Evolutionary conservation across 495 filamentous ascomycete species (phyloP).

Genomic region (Neurospora sp.): DNA sequence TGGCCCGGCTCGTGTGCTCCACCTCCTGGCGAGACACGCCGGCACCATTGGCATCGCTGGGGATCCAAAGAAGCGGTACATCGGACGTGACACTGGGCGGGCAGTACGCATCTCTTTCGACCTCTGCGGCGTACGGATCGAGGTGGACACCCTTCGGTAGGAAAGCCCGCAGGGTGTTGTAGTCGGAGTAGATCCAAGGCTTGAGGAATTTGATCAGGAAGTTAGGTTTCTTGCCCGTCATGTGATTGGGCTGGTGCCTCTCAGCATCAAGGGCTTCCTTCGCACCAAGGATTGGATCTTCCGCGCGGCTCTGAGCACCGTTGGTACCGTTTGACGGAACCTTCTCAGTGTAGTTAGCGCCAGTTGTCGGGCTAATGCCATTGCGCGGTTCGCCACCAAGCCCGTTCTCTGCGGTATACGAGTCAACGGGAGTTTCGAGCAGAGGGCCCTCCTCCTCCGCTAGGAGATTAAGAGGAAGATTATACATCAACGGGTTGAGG

Average conservation of each 20-base stretch:
- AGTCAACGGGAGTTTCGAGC: slow-evolving; percentile 17
- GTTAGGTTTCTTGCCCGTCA: slow-evolving; percentile 27
- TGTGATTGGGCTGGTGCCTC: not conserved
- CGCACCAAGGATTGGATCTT: slow-evolving; percentile 16
- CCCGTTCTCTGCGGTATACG: slow-evolving; percentile 4
- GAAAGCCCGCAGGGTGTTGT: slow-evolving; percentile 58
- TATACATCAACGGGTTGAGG: slow-evolving; percentile 69
- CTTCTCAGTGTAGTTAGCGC: slow-evolving; percentile 18
- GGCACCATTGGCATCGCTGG: slow-evolving; percentile 48
- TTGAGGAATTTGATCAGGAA: slow-evolving; percentile 60
- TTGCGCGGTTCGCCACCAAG: not conserved
- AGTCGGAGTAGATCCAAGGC: slow-evolving; percentile 68
- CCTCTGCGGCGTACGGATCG: slow-evolving; percentile 48
- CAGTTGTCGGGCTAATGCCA: slow-evolving; percentile 11
- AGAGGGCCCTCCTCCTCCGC: slow-evolving; percentile 52
- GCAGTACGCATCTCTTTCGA: slow-evolving; percentile 62
- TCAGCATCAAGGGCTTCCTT: not conserved
- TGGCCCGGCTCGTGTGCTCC: slow-evolving; percentile 55
- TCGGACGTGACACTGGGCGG: slow-evolving; percentile 58
- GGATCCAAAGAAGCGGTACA: slow-evolving; percentile 75
- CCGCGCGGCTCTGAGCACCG: slow-evolving; percentile 15
- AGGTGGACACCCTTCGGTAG: slow-evolving; percentile 48
- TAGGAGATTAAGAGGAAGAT: slow-evolving; percentile 56
- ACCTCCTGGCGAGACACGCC: slow-evolving; percentile 75
- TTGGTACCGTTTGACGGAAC: slow-evolving; percentile 20